Evolutionary conservation across 2,329 filamentous ascomycete species (phyloP).

Genomic region (Fusarium neocosmosporiellum): DNA sequence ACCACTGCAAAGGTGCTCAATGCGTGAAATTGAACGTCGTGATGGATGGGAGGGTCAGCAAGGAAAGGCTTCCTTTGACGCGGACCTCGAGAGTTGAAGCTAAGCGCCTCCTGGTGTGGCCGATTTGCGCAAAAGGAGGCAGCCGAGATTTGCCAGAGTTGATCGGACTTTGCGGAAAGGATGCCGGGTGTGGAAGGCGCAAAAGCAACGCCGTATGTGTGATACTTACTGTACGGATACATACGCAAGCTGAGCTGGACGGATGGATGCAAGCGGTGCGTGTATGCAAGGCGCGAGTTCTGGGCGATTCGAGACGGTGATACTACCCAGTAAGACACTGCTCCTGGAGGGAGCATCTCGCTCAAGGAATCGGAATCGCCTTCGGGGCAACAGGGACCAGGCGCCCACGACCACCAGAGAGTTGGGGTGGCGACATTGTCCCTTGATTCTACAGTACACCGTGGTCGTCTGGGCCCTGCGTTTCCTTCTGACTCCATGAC

Average conservation of each 20-base stretch:
- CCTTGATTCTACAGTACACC: slow-evolving; percentile 18
- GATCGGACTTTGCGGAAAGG: slow-evolving; percentile 3
- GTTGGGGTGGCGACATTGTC: slow-evolving; percentile 11
- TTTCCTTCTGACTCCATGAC: slow-evolving; percentile 10
- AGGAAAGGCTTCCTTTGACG: slow-evolving; percentile 19
- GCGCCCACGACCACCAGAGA: slow-evolving; percentile 8
- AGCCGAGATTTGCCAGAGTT: slow-evolving; percentile 14
- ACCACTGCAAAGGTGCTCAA: slow-evolving; percentile 18
- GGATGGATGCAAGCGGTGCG: slow-evolving; percentile 19
- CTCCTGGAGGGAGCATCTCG: slow-evolving; percentile 1
- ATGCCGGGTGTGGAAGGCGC: slow-evolving; percentile 22
- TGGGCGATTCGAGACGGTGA: slow-evolving; percentile 30
- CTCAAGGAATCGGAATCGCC: not conserved
- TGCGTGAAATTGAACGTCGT: slow-evolving; percentile 29
- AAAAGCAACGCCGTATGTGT: not conserved
- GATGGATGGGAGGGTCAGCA: slow-evolving; percentile 24
- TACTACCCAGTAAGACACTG: slow-evolving; percentile 21
- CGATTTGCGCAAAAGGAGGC: slow-evolving; percentile 14
- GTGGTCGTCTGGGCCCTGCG: slow-evolving; percentile 26
- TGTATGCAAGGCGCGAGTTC: slow-evolving; percentile 32
- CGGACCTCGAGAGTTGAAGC: slow-evolving; percentile 34
- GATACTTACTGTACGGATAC: slow-evolving; percentile 11
- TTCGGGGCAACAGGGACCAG: slow-evolving; percentile 9
- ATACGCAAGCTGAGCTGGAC: not conserved
- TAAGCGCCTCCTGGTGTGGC: slow-evolving; percentile 31